Evolutionary conservation across 2,329 filamentous ascomycete species (phyloP), one percentile per base, ranked within the genome.

Genomic region (Moelleriella libera): DNA sequence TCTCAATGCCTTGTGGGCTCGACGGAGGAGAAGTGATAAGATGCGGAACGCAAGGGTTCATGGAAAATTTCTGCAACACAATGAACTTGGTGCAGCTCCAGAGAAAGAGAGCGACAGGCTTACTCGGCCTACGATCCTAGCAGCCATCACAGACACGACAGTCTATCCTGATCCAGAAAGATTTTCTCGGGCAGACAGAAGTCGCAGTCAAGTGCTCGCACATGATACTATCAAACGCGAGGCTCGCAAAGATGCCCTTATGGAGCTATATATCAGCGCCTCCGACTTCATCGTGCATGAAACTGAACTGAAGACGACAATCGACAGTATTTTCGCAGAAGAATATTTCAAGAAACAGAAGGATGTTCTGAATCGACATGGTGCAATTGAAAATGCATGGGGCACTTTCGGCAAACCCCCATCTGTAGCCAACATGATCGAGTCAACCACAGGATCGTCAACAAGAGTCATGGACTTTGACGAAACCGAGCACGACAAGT

Each of bases 191-290:
- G 72, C 75, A n/a, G 63, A 68, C 30, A 64, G 59, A 44, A 69
- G 69, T 45, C 66, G 64, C 43, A 68, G 70, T 11, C 63, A 63
- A 11, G 65, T 68, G 11, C 62, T 73, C 41, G 62, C 70, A 32
- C 66, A 64, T 8, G 62, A 68, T 47, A 54, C 48, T 10, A 45
- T 54, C 8, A 80, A 80, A 60, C 69, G 72, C 42, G 72, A 80
- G 49, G 71, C 74, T 47, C 77, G 84, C 45, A 73, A 77, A 51
- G 79, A 90, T 54, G 76, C 82, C 12, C 68, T 98, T 31, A 87
- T 95, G 65, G 81, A 86, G 49, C 75, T 98, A 10, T 98, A 98
- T 67, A 85, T 92, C 68, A 85, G 88, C 56, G 88, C 92, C 5
- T 78, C 84, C 30, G 71, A 78, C 40, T 98, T 97, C 67, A 96